phyloP scores from a whole-genome alignment of 805 yeast species.

The Hanseniaspora valbyensis region DNA sequence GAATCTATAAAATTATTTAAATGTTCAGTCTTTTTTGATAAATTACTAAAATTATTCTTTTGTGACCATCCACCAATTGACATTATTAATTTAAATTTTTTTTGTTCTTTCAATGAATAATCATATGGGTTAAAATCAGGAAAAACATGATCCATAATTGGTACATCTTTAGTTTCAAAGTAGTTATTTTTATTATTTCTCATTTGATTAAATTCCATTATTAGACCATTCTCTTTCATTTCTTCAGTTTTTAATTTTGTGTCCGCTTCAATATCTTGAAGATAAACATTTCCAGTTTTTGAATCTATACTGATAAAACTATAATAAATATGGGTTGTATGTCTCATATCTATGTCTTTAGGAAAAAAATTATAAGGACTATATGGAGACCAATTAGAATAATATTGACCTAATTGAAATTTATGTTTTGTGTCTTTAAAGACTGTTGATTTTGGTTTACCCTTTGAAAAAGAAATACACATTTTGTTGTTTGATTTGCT shows the following conservation, averaged over 20 bases:
- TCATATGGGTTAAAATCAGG: not conserved
- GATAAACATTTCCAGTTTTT: slow-evolving; percentile 40
- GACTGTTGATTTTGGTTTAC: not conserved
- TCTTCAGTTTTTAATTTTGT: slow-evolving; percentile 28
- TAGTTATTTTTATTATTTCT: slow-evolving; percentile 28
- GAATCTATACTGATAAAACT: slow-evolving; percentile 59
- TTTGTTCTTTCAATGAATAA: slow-evolving; percentile 17
- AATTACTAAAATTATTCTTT: slow-evolving; percentile 38
- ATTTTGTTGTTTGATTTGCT: not conserved
- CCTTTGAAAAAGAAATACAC: not conserved
- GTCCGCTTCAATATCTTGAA: slow-evolving; percentile 62
- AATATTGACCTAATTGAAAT: slow-evolving; percentile 33
- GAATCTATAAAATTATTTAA: slow-evolving; percentile 41
- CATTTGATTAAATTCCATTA: slow-evolving; percentile 40
- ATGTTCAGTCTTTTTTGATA: slow-evolving; percentile 31
- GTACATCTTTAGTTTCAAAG: slow-evolving; percentile 2
- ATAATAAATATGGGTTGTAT: slow-evolving; percentile 60
- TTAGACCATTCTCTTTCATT: slow-evolving; percentile 34
- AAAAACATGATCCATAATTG: not conserved
- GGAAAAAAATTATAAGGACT: slow-evolving; percentile 48
- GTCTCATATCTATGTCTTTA: slow-evolving; percentile 45
- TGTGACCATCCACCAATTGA: slow-evolving; percentile 79
- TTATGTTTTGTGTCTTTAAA: not conserved
- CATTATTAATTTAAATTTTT: slow-evolving; percentile 46
- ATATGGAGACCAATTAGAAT: slow-evolving; percentile 60